Evolutionary conservation across 345 rosid species (phyloP), one percentile per base, ranked within the genome.

Genomic region (Cardiospermum halicacabum): DNA sequence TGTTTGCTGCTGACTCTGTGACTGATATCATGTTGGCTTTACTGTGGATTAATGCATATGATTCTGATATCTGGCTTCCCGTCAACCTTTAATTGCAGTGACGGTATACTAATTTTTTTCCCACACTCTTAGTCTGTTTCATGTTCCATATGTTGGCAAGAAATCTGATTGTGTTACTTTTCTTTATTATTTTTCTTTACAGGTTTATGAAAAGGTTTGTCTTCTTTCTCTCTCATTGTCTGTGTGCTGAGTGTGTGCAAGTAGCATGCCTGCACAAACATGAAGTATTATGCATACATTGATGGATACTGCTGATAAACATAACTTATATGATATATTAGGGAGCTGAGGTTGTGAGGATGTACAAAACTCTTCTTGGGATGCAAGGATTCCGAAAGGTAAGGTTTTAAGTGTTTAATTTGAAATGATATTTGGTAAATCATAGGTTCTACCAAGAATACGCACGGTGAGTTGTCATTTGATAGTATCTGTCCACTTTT

Each of bases 321-420:
- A 34, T 5, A 7, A 34, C n/a, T n/a, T n/a, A n/a, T 73, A 9
- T 47, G 54, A 59, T 58, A 58, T 71, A 32, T 65, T 74, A 95
- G 99, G 99, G 99, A 79, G 99, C 97, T 70, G 97, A 95, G 82
- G 99, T 91, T 65, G 99, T 95, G 57, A 82, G 97, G 94, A 95
- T 95, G 99, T 95, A 95, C 96, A 95, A 95, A 82, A 95, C 97
- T 68, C 73, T 95, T 65, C 73, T 95, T 49, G 99, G 97, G 62
- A 86, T 72, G 72, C 78, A 84, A 70, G 99, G 99, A 39, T 95
- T 95, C 77, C 81, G 94, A 70, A 87, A 89, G 89, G 99, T 94
- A 78, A 60, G 66, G 61, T 56, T 51, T 53, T 30, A 58, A 55
- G 39, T 48, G 10, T 56, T 49, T 32, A 30, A 61, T 5, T 25